A percentile compares a stretch with the other conserved stretches of the same genome.
These are phyloP conservation scores for Lenwebbia sp. DNA, from an alignment of 345 rosid genomes.

Conservation along the genomic window DNA sequence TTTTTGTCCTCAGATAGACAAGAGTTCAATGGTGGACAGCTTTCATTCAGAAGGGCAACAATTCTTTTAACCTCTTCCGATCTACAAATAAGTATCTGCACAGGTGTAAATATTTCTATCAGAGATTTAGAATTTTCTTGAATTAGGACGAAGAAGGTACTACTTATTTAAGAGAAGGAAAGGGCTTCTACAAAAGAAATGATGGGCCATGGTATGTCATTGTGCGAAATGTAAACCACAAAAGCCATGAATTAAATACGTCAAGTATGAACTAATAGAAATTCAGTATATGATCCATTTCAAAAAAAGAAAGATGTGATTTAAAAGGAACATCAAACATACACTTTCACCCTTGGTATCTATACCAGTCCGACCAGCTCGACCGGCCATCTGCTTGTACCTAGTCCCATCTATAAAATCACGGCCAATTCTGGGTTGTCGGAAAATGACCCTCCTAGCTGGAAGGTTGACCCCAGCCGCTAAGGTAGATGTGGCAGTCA, in stretches of 20 bases:
- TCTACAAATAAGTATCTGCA: slow-evolving; percentile 81
- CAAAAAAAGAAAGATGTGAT: background rate
- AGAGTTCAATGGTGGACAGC: slow-evolving; percentile 84
- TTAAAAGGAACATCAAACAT: slow-evolving; percentile 18
- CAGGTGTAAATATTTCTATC: background rate
- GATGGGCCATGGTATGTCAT: background rate
- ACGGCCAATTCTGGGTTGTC: slow-evolving; percentile 93
- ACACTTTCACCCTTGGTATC: slow-evolving; percentile 99
- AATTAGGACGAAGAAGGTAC: background rate
- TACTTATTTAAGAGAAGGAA: background rate
- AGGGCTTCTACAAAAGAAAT: background rate
- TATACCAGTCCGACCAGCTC: slow-evolving; percentile 99
- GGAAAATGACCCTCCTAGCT: slow-evolving; percentile 95
- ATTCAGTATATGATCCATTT: background rate
- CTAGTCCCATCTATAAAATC: slow-evolving; percentile 97
- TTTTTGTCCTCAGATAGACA: slow-evolving; percentile 97
- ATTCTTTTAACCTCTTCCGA: slow-evolving; percentile 79
- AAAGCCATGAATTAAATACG: background rate
- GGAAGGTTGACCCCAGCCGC: slow-evolving; percentile 99
- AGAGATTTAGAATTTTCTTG: background rate
- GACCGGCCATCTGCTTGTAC: slow-evolving; percentile 98
- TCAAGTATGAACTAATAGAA: background rate
- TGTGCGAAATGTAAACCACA: background rate
- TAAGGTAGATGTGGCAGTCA: slow-evolving; percentile 96
- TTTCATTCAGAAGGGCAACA: slow-evolving; percentile 63